phyloP scores from a whole-genome alignment of 306 rosid species.

The Lupinus albus region DNA sequence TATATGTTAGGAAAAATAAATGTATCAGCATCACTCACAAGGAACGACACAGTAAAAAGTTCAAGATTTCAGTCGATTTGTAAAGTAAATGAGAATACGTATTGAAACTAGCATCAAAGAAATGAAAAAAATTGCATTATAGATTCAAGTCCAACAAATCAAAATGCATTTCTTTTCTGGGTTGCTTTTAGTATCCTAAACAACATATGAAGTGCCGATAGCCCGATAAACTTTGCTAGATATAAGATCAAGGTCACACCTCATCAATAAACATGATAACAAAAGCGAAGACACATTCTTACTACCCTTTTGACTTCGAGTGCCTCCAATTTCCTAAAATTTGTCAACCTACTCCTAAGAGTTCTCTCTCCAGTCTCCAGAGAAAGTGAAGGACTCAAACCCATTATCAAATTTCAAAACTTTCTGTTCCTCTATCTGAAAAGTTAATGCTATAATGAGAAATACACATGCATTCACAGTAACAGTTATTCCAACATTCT shows the following conservation, averaged over 20 bases:
- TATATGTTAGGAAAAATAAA: neutral
- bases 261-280: conserved; percentile 10
- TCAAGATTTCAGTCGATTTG: conserved; percentile 1
- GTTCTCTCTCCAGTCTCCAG: neutral
- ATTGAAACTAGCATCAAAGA: neutral
- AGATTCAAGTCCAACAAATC: neutral
- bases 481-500: conserved; percentile 17
- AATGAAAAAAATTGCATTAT: neutral
- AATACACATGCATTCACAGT: conserved; percentile 9
- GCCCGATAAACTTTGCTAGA: neutral
- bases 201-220: neutral
- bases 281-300: neutral
- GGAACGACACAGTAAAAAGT: neutral
- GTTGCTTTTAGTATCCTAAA: neutral
- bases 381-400: neutral
- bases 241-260: conserved; percentile 1
- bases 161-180: neutral
- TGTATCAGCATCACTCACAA: neutral
- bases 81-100: conserved; percentile 16
- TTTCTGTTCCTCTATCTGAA: conserved; percentile 19
- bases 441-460: neutral
- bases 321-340: conserved; percentile 5
- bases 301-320: conserved; percentile 22
- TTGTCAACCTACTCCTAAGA: neutral
- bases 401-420: neutral